Conservation (phyloP, 2,329 filamentous ascomycete genomes). For the Beauveria rudraprayagi region DNA sequence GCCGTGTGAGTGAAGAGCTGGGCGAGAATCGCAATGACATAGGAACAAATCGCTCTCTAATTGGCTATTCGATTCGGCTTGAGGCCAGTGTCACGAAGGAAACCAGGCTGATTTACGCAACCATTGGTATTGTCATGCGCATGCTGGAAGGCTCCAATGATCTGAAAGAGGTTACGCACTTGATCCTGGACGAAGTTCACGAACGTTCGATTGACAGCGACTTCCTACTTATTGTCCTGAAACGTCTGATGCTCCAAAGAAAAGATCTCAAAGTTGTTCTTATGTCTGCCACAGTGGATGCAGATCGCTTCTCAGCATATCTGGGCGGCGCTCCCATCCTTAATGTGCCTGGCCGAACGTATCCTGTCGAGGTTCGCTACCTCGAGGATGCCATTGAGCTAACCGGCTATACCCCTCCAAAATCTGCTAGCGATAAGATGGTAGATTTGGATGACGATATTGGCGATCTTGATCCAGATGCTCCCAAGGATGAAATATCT, state of each 20-base stretch:
- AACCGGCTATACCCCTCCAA: conserved; percentile 60
- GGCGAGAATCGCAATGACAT: conserved; percentile 77
- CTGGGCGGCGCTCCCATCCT: conserved; percentile 78
- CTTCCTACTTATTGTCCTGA: conserved; percentile 86
- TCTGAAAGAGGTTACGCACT: conserved; percentile 80
- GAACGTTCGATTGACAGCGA: conserved; percentile 95
- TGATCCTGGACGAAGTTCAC: conserved; percentile 96
- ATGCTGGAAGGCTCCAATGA: conserved; percentile 91
- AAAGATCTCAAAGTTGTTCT: conserved; percentile 85
- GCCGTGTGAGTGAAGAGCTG: conserved; percentile 88
- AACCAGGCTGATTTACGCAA: conserved; percentile 84
- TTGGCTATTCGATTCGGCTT: conserved; percentile 89
- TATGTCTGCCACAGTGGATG: conserved; percentile 97
- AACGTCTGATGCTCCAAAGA: conserved; percentile 67
- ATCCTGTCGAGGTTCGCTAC: conserved; percentile 80
- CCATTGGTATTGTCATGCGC: conserved; percentile 86
- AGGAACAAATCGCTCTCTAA: conserved; percentile 72
- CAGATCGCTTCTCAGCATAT: conserved; percentile 83
- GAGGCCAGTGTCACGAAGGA: conserved; percentile 78
- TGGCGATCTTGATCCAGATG: conserved; percentile 36
- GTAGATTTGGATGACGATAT: conserved; percentile 57
- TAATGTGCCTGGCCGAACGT: conserved; percentile 86
- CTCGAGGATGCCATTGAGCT: conserved; percentile 88
- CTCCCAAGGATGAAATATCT: conserved; percentile 48
- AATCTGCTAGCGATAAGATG: conserved; percentile 40